Percentiles rank a stretch among this genome's conserved stretches.
These are phyloP conservation scores for Cercospora nicotianae DNA, from an alignment of 2,329 filamentous ascomycete genomes.

Conservation along the genomic window DNA sequence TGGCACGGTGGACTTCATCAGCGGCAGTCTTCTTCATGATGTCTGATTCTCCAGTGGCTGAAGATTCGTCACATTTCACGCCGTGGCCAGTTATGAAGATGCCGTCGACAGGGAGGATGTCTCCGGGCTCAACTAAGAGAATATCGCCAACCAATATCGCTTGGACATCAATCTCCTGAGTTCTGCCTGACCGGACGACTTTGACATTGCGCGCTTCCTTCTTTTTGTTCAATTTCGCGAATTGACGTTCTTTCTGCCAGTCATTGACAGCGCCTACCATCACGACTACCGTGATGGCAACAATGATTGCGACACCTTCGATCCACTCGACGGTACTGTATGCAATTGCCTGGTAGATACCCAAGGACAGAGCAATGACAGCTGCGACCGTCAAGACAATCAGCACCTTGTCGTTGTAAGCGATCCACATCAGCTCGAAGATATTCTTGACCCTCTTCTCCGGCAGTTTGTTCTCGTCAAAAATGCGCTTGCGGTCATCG, in stretches of 20 bases:
- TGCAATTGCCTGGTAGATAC: slow-evolving; percentile 64
- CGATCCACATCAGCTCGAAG: slow-evolving; percentile 72
- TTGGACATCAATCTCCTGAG: slow-evolving; percentile 67
- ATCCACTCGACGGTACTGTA: slow-evolving; percentile 72
- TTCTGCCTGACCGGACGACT: slow-evolving; percentile 71
- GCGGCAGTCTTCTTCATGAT: slow-evolving; percentile 66
- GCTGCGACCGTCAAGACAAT: slow-evolving; percentile 71
- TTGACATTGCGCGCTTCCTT: slow-evolving; percentile 75
- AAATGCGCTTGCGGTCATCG: slow-evolving; percentile 67
- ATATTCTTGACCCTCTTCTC: slow-evolving; percentile 69
- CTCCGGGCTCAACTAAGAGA: slow-evolving; percentile 70
- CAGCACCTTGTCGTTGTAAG: slow-evolving; percentile 78
- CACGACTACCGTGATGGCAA: slow-evolving; percentile 74
- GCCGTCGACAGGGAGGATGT: slow-evolving; percentile 71
- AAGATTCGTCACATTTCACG: slow-evolving; percentile 71
- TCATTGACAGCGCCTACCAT: slow-evolving; percentile 76
- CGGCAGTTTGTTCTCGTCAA: slow-evolving; percentile 68
- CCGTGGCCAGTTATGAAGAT: slow-evolving; percentile 68
- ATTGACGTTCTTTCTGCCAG: slow-evolving; percentile 79
- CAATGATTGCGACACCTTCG: slow-evolving; percentile 76
- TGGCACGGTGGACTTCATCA: slow-evolving; percentile 65
- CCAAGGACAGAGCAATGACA: slow-evolving; percentile 70
- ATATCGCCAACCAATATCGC: slow-evolving; percentile 74
- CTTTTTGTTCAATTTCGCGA: slow-evolving; percentile 76
- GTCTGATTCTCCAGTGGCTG: slow-evolving; percentile 74